Evolutionary conservation across 805 yeast species (phyloP), one percentile per base, ranked within the genome.

Genomic region (Ogataea siamensis): DNA sequence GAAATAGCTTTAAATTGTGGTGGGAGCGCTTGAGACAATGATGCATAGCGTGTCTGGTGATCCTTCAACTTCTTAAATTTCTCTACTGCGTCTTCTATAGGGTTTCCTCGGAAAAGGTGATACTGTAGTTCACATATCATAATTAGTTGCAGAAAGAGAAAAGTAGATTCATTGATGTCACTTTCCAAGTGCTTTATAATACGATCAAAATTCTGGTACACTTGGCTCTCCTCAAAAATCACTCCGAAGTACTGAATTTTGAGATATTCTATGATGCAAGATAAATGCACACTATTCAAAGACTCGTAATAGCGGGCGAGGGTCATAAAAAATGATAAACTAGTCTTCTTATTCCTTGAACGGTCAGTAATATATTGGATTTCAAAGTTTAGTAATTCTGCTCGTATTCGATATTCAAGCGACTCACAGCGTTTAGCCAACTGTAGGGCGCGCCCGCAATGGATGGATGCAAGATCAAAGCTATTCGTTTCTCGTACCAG

Each of bases 401-500:
- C 18, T 37, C 69, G 73, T 11, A 64, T 43, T 29, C 55, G 49
- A 21, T 69, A 54, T 28, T 53, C 54, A 16, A 56, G 26, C 5
- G 43, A 29, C 3, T 44, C 19, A 5, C 57, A 42, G 23, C 60
- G 46, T 42, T 60, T 51, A n/a, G 49, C 42, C 20, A 57, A 31
- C 22, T 55, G 53, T 42, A 64, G 20, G 48, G 62, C 56, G 54
- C 51, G 50, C 13, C 41, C 37, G 32, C 60, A 51, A 32, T 52
- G 65, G 8, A 62, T 64, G 11, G 68, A 68, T 0, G 80, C 79
- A 25, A 57, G 45, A 19, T 63, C 63, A 12, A 57, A 45, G 43
- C 66, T 64, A 3, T 54, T 55, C 0, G 78, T 74, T 39, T 75
- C 80, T 17, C 43, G 43, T 32, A 63, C 60, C 35, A 67, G 60